Evolutionary conservation across 2,329 filamentous ascomycete genomes (phyloP), one percentile per base, ranked within the genome.

Genomic region (Sarocladiaceae sp.): DNA sequence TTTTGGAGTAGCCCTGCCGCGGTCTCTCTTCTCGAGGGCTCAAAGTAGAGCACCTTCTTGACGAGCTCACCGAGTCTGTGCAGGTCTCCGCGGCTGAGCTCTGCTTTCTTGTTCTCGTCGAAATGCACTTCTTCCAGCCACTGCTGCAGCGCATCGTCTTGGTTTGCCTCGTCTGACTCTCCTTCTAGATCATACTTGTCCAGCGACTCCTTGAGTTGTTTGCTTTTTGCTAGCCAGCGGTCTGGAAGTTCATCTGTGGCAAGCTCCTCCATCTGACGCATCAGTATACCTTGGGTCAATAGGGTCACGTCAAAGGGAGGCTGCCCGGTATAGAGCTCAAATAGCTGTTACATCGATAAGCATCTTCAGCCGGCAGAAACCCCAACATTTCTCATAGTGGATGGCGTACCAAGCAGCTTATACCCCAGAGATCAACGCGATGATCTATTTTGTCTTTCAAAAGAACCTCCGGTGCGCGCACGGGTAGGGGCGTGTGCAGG

Each of bases 271-370:
- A 57, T 54, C 40, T 57, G 48, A 1, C 44, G 20, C 9, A 54
- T 45, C 27, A 55, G 47, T 2, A 43, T 5, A 5, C 33, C n/a
- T 0, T 44, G 37, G 3, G 47, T 53, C 16, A 48, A 26, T 48
- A 54, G 48, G 6, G 48, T 4, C 10, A 40, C 34, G 31, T 55
- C 51, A 20, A 56, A 56, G 2, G 51, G 53, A 18, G 53, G 47
- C 18, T 55, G 55, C 0, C 53, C 55, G 1, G 53, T 51, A n/a
- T 53, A 19, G 3, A 56, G 50, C 45, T 56, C 53, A 13, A 56
- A 56, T 2, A 55, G 16, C 54, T 53, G 24, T 0, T 21, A 40
- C 12, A 13, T 24, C 16, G 18, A 3, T 7, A 3, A 10, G n/a
- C 53, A 37, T 50, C 45, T n/a, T 29, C n/a, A n/a, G 9, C 26